phyloP scores from a whole-genome alignment of 2,329 filamentous ascomycete species.

The Rhynchosporium graminicola region DNA sequence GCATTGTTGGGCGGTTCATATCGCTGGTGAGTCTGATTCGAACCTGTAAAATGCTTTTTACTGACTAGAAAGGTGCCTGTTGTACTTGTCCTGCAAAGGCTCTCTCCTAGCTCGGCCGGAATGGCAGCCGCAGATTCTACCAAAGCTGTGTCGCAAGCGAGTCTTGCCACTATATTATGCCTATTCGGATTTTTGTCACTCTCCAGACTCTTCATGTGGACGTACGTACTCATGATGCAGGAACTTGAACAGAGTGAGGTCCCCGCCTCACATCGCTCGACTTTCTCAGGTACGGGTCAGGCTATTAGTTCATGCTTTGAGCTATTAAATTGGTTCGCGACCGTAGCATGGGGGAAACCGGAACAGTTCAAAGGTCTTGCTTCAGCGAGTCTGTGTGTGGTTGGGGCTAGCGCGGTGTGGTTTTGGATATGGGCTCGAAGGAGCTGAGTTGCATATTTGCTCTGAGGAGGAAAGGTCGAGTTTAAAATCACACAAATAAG shows the following conservation, averaged over 20 bases:
- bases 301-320: conserved; percentile 43
- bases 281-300: conserved; percentile 45
- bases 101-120: conserved; percentile 17
- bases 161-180: conserved; percentile 24
- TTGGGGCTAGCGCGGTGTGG: conserved; percentile 38
- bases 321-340: conserved; percentile 42
- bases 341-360: conserved; percentile 41
- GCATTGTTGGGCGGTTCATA: conserved; percentile 42
- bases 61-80: conserved; percentile 38
- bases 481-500: too few species aligned
- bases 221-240: conserved; percentile 45
- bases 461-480: not conserved
- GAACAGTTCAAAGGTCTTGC: conserved; percentile 44
- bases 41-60: not conserved
- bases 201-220: conserved; percentile 46
- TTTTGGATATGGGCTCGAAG: conserved; percentile 43
- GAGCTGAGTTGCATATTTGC: not conserved
- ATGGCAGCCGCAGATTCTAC: conserved; percentile 19
- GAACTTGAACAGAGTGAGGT: conserved; percentile 46
- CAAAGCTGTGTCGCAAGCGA: conserved; percentile 21
- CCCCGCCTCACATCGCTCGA: conserved; percentile 40
- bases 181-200: conserved; percentile 44
- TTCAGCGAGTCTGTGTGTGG: conserved; percentile 40
- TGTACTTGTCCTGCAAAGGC: conserved; percentile 40
- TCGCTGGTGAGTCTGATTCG: conserved; percentile 39